Evolutionary conservation across 2,329 filamentous ascomycete species (phyloP), one percentile per base, ranked within the genome.

Genomic region (Arthrobotrys megalospora): DNA sequence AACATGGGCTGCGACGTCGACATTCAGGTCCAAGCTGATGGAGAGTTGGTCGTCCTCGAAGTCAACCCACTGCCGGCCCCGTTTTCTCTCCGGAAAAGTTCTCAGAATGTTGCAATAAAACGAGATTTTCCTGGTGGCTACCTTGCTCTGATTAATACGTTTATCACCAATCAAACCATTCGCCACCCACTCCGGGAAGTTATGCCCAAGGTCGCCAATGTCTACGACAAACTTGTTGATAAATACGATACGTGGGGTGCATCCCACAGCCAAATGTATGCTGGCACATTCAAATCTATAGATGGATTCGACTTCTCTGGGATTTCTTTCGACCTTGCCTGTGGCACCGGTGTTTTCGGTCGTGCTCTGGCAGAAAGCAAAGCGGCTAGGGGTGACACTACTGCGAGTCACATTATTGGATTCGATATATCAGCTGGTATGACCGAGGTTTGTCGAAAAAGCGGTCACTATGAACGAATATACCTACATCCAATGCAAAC

Each of bases 11-110:
- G 24, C 24, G 24, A 28, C 24, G 24, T 28, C 24, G 24, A 28
- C 5, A 28, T 28, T 28, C 24, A 28, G 24, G 5, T 28, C 24
- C 24, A 28, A 28, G 24, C 24, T 28, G 24, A 28, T 28, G 5
- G 24, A 28, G 24, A 28, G 24, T 2, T 28, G 2, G 24, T 28
- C 24, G 24, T 28, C 5, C 78, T 82, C 34, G 81, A 82, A 48
- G 81, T 82, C 16, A 80, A 82, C 60, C 81, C 81, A 1, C 72
- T 79, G 53, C 81, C 81, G 7, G 78, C 79, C 1, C 78, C 76
- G 3, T 82, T 82, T 45, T 68, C 80, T 1, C 62, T 53, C 19
- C 73, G 71, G 14, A 63, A 63, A 8, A 53, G 79, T 11, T 76
- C 80, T 12, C 75, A 79, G 36, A 80, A 82, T 47, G 58, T 64